A percentile compares a stretch with the other conserved stretches of the same genome.
These are phyloP conservation scores for Austroboletus sp. DNA, from an alignment of 1,284 basidiomycete species.

Conservation along the genomic window DNA sequence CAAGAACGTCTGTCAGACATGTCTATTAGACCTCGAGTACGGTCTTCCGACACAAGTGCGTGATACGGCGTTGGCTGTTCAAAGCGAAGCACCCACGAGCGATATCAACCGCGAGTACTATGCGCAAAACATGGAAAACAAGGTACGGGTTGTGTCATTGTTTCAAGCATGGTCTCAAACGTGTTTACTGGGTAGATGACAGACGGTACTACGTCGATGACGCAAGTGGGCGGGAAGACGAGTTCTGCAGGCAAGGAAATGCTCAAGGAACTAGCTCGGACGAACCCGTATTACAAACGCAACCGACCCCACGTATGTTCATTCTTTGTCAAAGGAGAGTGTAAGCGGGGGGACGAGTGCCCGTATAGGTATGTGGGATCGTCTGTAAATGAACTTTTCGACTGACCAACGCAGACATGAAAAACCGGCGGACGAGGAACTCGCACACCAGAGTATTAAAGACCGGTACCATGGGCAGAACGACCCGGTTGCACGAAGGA, in stretches of 20 bases:
- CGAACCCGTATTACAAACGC: conserved; percentile 94
- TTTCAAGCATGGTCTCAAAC: conserved; percentile 1
- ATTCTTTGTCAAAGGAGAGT: conserved; percentile 94
- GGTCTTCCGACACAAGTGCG: conserved; percentile 94
- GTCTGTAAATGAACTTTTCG: not conserved
- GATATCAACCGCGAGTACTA: conserved; percentile 98
- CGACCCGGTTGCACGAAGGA: conserved; percentile 88
- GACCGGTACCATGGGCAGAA: conserved; percentile 88
- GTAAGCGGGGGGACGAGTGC: conserved; percentile 85
- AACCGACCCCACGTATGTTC: conserved; percentile 92
- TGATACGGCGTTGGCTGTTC: conserved; percentile 86
- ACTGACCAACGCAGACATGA: conserved; percentile 61
- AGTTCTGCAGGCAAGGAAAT: conserved; percentile 87
- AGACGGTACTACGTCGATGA: conserved; percentile 55
- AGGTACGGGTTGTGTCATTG: conserved; percentile 46
- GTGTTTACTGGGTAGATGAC: conserved; percentile 43
- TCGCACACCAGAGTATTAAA: conserved; percentile 87
- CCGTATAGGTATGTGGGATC: conserved; percentile 64
- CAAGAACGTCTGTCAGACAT: conserved; percentile 98
- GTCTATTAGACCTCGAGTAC: conserved; percentile 92
- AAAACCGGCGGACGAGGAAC: conserved; percentile 72
- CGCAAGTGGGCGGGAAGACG: conserved; percentile 59
- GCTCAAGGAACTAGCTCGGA: conserved; percentile 87
- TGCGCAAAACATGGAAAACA: conserved; percentile 90
- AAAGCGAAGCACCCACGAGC: conserved; percentile 86